Conservation (phyloP, 116 monocot genomes). For the Papilionanthe hybrid region DNA sequence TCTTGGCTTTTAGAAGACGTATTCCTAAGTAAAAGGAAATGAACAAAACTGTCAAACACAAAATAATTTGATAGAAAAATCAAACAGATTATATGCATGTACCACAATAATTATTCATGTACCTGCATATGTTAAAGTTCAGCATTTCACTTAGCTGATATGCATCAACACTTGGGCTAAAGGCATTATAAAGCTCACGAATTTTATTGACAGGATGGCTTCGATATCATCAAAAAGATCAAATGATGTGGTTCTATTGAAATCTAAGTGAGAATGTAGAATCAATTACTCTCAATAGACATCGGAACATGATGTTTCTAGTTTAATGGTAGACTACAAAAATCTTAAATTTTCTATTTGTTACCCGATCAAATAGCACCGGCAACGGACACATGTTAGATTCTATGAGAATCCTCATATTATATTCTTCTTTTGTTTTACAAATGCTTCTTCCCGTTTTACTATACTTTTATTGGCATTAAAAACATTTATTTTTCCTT, state of each 20-base stretch:
- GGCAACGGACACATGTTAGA: background rate
- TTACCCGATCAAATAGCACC: background rate
- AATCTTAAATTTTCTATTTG: background rate
- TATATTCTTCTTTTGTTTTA: background rate
- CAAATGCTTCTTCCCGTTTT: background rate
- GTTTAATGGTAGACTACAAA: background rate
- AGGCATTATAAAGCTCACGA: background rate
- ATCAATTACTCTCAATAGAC: conserved; percentile 1
- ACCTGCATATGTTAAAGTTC: background rate
- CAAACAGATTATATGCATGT: background rate
- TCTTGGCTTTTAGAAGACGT: background rate
- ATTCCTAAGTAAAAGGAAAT: conserved; percentile 1
- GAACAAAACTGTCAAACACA: background rate
- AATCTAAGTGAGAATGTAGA: background rate
- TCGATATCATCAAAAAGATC: background rate
- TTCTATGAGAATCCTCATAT: background rate
- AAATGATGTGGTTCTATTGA: background rate
- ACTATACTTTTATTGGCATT: background rate
- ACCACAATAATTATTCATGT: background rate
- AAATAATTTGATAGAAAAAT: background rate
- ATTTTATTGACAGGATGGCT: background rate
- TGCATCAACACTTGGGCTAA: background rate
- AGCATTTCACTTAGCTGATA: background rate
- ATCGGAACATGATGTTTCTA: background rate
- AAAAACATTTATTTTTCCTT: background rate